Evolutionary conservation across 257 asterid genomes (phyloP).

Genomic region (Ophiorrhiza pumila): DNA sequence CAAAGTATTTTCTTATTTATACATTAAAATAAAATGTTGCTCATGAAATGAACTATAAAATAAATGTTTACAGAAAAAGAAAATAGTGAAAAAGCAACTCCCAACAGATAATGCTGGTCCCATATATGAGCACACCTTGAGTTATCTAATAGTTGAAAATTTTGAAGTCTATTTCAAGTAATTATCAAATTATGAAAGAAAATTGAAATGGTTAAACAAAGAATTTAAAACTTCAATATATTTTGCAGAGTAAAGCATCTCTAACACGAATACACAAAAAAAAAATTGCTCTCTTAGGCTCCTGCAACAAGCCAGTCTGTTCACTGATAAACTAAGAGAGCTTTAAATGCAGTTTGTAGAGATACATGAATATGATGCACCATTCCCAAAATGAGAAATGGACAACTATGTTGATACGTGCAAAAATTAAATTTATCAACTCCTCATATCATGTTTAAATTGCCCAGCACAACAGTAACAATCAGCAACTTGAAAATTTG

Average conservation of each 20-base stretch:
- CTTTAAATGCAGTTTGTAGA: neutral
- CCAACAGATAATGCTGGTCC: neutral
- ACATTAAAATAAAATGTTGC: neutral
- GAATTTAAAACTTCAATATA: too few species aligned
- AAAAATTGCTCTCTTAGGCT: neutral
- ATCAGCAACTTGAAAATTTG: too few species aligned
- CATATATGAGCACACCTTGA: neutral
- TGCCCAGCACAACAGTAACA: neutral
- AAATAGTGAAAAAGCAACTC: neutral
- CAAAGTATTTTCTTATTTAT: conserved; percentile 1
- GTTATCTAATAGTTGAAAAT: neutral
- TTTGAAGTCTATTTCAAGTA: too few species aligned
- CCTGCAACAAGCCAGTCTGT: neutral
- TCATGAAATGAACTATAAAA: neutral
- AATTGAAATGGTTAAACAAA: neutral
- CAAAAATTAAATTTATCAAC: neutral
- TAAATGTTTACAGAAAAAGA: neutral
- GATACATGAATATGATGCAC: neutral
- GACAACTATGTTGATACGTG: neutral
- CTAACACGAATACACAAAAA: neutral
- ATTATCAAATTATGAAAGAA: neutral
- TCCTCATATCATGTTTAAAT: neutral
- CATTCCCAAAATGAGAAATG: neutral
- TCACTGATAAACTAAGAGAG: neutral
- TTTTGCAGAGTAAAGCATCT: neutral